Conservation (phyloP, 352 stramenopile species). For the Sclerospora graminicola region DNA sequence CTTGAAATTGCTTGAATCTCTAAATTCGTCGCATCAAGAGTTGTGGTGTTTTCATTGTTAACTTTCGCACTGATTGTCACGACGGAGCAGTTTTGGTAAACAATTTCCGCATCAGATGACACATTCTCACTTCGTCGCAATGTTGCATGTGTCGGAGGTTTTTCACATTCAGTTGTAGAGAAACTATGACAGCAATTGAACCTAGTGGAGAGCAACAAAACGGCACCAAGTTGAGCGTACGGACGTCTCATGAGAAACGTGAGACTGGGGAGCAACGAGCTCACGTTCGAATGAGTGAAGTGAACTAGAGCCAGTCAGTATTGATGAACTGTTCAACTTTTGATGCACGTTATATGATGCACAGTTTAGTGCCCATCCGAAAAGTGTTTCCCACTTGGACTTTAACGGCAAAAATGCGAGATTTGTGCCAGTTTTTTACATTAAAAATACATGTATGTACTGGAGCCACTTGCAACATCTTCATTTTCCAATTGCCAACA, state of each 20-base stretch:
- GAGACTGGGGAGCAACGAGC: too few relatives aligned
- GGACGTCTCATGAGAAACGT: conserved; percentile 1
- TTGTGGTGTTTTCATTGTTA: conserved; percentile 18
- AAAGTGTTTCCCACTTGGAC: too few relatives aligned
- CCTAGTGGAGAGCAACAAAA: background rate
- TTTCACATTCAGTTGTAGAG: conserved; percentile 9
- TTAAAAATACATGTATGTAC: too few relatives aligned
- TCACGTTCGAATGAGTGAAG: too few relatives aligned
- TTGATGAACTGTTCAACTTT: too few relatives aligned
- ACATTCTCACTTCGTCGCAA: conserved; percentile 9
- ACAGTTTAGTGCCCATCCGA: too few relatives aligned
- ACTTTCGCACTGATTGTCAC: conserved; percentile 15
- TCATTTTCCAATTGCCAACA: too few relatives aligned
- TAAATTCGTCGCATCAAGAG: conserved; percentile 18
- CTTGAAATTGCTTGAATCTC: conserved; percentile 18
- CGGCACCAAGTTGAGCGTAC: background rate
- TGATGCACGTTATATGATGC: too few relatives aligned
- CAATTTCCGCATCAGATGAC: conserved; percentile 14
- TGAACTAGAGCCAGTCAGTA: too few relatives aligned
- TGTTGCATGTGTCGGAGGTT: conserved; percentile 15
- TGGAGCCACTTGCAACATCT: too few relatives aligned
- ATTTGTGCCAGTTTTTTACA: too few relatives aligned
- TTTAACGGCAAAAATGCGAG: too few relatives aligned
- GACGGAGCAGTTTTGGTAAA: conserved; percentile 23
- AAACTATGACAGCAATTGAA: conserved; percentile 1